Conservation (phyloP, 352 stramenopile species). For the Phytophthora litchii region DNA sequence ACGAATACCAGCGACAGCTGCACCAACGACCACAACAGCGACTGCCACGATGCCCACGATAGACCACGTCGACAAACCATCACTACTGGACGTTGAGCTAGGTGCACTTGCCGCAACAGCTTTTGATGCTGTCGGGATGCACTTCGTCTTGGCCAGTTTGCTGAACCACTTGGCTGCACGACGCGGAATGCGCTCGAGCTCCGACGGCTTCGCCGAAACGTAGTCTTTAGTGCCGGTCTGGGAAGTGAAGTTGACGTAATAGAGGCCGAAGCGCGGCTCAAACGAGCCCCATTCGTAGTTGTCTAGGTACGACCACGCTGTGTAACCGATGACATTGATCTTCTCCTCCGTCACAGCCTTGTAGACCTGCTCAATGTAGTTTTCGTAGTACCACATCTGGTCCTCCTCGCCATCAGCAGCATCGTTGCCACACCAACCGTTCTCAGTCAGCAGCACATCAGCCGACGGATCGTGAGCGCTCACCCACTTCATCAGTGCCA, state of each 20-base stretch:
- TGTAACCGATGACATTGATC: constrained; percentile 83
- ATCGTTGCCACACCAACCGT: constrained; percentile 58
- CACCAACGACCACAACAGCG: constrained; percentile 24
- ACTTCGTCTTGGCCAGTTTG: constrained; percentile 36
- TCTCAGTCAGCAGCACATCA: constrained; percentile 48
- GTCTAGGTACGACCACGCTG: constrained; percentile 93
- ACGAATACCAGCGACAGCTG: constrained; percentile 21
- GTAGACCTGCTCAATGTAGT: constrained; percentile 53
- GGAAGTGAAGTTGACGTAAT: constrained; percentile 57
- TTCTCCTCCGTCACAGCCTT: constrained; percentile 50
- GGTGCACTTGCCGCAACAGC: constrained; percentile 22
- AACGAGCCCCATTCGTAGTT: constrained; percentile 95
- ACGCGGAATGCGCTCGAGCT: constrained; percentile 46
- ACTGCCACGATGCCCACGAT: constrained; percentile 29
- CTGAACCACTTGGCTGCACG: constrained; percentile 45
- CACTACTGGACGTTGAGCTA: constrained; percentile 27
- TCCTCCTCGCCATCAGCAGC: constrained; percentile 52
- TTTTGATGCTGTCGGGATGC: constrained; percentile 17
- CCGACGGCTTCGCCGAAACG: constrained; percentile 24
- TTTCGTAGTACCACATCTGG: constrained; percentile 56
- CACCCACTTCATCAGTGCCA: constrained; percentile 49
- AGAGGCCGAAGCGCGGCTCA: constrained; percentile 53
- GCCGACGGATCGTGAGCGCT: constrained; percentile 39
- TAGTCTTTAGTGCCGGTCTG: constrained; percentile 33
- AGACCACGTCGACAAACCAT: constrained; percentile 22